phyloP scores from a whole-genome alignment of 2,329 filamentous ascomycete species.

The Aureobasidium leucospermi region DNA sequence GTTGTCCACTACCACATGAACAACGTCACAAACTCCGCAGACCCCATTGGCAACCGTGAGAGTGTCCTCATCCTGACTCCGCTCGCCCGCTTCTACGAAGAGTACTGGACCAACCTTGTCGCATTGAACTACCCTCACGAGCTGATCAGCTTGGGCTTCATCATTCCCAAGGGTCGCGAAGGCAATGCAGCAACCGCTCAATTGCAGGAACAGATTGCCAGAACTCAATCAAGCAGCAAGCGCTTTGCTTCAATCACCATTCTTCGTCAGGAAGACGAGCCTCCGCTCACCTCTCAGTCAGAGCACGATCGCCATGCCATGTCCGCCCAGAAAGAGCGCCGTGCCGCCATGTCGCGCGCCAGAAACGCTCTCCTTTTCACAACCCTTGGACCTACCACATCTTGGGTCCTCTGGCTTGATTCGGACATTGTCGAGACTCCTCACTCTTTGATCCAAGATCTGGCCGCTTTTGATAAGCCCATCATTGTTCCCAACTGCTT shows the following conservation, averaged over 20 bases:
- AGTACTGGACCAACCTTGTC: conserved; percentile 91
- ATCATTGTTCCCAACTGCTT: conserved; percentile 94
- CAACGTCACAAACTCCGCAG: conserved; percentile 74
- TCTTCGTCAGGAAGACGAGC: conserved; percentile 88
- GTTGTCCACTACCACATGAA: conserved; percentile 93
- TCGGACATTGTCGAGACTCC: conserved; percentile 88
- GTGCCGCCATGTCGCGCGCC: conserved; percentile 86
- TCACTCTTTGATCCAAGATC: conserved; percentile 76
- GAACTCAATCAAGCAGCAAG: conserved; percentile 76
- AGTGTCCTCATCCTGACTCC: conserved; percentile 87
- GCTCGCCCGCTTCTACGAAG: conserved; percentile 84
- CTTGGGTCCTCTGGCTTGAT: conserved; percentile 96
- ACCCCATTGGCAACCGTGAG: conserved; percentile 73
- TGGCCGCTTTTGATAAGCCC: conserved; percentile 80
- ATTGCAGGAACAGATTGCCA: conserved; percentile 75
- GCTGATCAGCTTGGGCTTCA: conserved; percentile 90
- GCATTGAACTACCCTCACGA: conserved; percentile 84
- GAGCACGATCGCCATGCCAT: conserved; percentile 90
- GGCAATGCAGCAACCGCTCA: conserved; percentile 79
- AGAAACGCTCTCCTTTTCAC: conserved; percentile 94
- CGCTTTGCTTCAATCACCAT: conserved; percentile 93
- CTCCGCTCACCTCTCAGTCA: conserved; percentile 69
- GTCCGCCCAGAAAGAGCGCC: conserved; percentile 75
- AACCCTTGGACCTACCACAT: conserved; percentile 80
- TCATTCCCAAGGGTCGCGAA: conserved; percentile 87